A percentile compares a stretch with the other conserved stretches of the same genome.
phyloP scores from a whole-genome alignment of 2,329 filamentous ascomycete species.

The Myriangium duriaei region DNA sequence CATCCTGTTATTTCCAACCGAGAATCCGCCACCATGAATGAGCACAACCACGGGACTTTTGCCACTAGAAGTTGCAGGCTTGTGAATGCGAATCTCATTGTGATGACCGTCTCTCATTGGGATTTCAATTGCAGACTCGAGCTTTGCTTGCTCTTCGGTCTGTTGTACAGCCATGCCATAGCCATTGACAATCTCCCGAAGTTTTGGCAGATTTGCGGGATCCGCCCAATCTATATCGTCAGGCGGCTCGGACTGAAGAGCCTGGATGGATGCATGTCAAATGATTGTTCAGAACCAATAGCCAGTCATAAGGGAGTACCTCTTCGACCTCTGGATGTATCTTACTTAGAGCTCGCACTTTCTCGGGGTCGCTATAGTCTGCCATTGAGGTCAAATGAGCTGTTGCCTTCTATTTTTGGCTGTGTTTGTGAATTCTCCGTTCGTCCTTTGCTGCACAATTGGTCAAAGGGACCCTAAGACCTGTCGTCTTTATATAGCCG shows the following conservation, averaged over 20 bases:
- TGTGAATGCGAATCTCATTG: conserved; percentile 23
- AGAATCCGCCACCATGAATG: conserved; percentile 19
- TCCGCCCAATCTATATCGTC: conserved; percentile 10
- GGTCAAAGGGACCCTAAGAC: too few relatives aligned
- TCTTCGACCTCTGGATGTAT: conserved; percentile 11
- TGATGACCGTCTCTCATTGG: conserved; percentile 23
- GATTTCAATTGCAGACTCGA: conserved; percentile 17
- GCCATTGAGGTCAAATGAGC: too few relatives aligned
- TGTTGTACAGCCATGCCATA: too few relatives aligned
- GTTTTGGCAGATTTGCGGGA: conserved; percentile 5
- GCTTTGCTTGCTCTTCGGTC: conserved; percentile 8
- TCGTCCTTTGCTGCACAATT: too few relatives aligned
- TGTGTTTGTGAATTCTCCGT: too few relatives aligned
- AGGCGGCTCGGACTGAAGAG: conserved; percentile 7
- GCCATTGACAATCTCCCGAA: too few relatives aligned
- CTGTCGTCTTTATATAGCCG: too few relatives aligned
- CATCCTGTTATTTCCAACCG: conserved; percentile 17
- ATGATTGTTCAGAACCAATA: too few relatives aligned
- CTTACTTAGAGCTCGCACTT: conserved; percentile 10
- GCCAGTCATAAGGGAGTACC: too few relatives aligned
- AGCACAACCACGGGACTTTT: conserved; percentile 19
- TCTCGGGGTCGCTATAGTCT: conserved; percentile 8
- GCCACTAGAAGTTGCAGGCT: conserved; percentile 13
- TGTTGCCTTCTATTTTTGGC: too few relatives aligned
- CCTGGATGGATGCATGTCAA: conserved; percentile 5